Evolutionary conservation across 2,329 filamentous ascomycete genomes (phyloP).

Genomic region (Cryphonectria naterciae): DNA sequence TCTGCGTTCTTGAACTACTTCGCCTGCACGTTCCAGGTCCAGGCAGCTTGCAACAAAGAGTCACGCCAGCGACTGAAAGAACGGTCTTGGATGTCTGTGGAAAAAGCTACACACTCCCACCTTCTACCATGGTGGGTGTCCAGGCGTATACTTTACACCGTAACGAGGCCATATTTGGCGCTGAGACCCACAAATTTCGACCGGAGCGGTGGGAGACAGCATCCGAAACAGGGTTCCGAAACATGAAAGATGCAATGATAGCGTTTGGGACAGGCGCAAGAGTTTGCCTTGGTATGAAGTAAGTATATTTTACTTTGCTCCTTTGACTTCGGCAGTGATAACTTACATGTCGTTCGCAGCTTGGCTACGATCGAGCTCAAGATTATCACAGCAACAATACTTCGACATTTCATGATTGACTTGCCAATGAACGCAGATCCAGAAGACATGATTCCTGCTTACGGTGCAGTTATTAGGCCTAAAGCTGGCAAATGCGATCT

Average conservation of each 20-base stretch:
- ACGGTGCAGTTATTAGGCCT: not conserved
- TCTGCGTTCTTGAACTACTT: not conserved
- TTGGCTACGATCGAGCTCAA: not conserved
- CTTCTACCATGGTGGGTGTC: not conserved
- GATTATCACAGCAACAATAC: not conserved
- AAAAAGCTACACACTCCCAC: not conserved
- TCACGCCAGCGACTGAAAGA: not conserved
- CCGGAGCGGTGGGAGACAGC: constrained; percentile 1
- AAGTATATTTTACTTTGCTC: not conserved
- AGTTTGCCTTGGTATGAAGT: constrained; percentile 4
- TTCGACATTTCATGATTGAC: not conserved
- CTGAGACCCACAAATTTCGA: not conserved
- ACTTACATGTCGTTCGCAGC: not conserved
- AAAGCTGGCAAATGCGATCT: not conserved
- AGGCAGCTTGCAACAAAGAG: not conserved
- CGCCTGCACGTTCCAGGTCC: not conserved
- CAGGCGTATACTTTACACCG: constrained; percentile 1
- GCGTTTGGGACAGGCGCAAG: not conserved
- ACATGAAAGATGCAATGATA: constrained; percentile 5
- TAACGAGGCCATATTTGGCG: not conserved
- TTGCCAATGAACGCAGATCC: not conserved
- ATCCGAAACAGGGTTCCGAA: not conserved
- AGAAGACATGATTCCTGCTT: constrained; percentile 2
- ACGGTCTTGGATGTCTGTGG: not conserved
- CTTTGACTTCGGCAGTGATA: not conserved